Conservation (phyloP, 2,329 filamentous ascomycete species). For the Fusarium papillatum region DNA sequence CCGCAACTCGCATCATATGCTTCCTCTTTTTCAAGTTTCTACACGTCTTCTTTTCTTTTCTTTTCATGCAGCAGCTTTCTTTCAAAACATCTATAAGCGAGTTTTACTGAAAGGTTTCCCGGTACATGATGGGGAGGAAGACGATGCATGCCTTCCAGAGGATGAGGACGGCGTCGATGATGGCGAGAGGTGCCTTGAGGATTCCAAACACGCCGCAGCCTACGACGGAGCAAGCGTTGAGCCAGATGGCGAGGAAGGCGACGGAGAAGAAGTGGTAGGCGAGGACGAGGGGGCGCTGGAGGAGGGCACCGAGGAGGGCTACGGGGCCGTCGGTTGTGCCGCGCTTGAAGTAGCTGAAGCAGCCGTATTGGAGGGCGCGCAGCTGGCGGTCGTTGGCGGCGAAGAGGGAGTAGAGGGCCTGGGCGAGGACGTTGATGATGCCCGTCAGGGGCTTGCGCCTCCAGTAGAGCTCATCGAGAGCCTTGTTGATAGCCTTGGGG, state of each 20-base stretch:
- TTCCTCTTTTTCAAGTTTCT: constrained; percentile 1
- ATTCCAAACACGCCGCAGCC: constrained; percentile 53
- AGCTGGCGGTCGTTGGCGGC: constrained; percentile 86
- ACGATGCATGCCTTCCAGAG: constrained; percentile 87
- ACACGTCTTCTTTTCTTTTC: not conserved
- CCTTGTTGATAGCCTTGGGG: constrained; percentile 72
- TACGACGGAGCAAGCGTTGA: constrained; percentile 58
- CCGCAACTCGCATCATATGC: constrained; percentile 35
- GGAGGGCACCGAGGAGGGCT: constrained; percentile 85
- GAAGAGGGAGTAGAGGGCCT: constrained; percentile 93
- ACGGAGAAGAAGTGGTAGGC: constrained; percentile 97
- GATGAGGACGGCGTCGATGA: constrained; percentile 76
- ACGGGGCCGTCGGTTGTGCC: constrained; percentile 83
- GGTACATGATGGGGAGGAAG: constrained; percentile 85
- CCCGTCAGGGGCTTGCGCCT: constrained; percentile 83
- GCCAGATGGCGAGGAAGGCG: constrained; percentile 88
- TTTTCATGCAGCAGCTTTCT: not conserved
- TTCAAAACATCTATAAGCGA: not conserved
- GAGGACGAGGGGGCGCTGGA: constrained; percentile 81
- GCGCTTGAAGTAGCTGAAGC: constrained; percentile 91
- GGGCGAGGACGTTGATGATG: constrained; percentile 98
- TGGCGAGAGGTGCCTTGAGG: constrained; percentile 68
- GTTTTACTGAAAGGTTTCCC: constrained; percentile 63
- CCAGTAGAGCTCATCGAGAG: constrained; percentile 88
- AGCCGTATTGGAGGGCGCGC: constrained; percentile 86